Evolutionary conservation across 2,329 filamentous ascomycete species (phyloP).

Genomic region (Neocucurbitaria cava): DNA sequence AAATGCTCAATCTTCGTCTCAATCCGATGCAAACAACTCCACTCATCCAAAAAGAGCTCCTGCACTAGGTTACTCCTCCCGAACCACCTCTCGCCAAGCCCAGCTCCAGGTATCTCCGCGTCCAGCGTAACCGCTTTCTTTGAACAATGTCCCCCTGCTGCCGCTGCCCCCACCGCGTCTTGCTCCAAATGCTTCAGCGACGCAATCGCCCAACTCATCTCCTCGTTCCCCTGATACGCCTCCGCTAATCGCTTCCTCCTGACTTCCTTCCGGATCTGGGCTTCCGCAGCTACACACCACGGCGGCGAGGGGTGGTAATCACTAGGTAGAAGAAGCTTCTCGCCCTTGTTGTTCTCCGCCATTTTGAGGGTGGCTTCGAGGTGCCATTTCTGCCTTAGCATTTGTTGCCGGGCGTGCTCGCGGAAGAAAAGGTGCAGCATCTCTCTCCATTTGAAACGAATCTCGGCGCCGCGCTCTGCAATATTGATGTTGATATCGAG

Average conservation of each 20-base stretch:
- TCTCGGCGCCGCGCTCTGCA: slow-evolving; percentile 24
- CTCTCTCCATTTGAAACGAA: slow-evolving; percentile 35
- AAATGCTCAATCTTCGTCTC: slow-evolving; percentile 32
- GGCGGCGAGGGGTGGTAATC: slow-evolving; percentile 25
- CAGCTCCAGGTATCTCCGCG: slow-evolving; percentile 35
- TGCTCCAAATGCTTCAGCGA: slow-evolving; percentile 30
- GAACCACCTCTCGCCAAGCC: slow-evolving; percentile 41
- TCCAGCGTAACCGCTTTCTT: slow-evolving; percentile 23
- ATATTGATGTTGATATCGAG: slow-evolving; percentile 27
- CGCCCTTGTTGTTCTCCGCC: slow-evolving; percentile 17
- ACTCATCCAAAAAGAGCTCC: slow-evolving; percentile 42
- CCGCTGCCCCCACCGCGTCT: too few species aligned
- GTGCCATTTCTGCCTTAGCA: slow-evolving; percentile 17
- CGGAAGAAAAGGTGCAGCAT: slow-evolving; percentile 42
- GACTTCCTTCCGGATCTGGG: slow-evolving; percentile 29
- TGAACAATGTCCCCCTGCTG: too few species aligned
- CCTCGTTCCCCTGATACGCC: slow-evolving; percentile 28
- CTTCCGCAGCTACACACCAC: slow-evolving; percentile 17
- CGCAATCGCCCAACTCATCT: slow-evolving; percentile 41
- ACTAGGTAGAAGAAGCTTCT: slow-evolving; percentile 13
- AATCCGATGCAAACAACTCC: slow-evolving; percentile 42
- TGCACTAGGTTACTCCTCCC: slow-evolving; percentile 38
- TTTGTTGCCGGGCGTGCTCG: slow-evolving; percentile 28
- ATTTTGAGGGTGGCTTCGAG: slow-evolving; percentile 12
- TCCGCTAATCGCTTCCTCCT: slow-evolving; percentile 33